Evolutionary conservation across 2,329 filamentous ascomycete species (phyloP), one percentile per base, ranked within the genome.

Genomic region (Escovopsis sp.): DNA sequence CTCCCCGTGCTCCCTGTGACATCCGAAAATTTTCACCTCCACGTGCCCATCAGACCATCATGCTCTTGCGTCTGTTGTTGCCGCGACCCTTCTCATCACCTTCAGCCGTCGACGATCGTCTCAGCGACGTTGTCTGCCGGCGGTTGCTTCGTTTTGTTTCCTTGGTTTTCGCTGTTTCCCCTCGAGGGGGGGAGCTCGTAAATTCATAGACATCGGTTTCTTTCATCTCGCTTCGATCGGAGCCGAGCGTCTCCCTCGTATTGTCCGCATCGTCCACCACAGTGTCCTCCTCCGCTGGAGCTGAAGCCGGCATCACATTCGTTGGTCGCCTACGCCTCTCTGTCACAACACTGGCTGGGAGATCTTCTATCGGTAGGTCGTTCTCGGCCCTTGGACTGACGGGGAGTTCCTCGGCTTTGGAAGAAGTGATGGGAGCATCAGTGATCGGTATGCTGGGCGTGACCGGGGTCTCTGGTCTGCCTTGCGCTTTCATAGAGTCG

Each of bases 171-270:
- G 59, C 58, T 45, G 56, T 55, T 23, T 57, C 59, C 40, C 40
- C 45, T 47, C 58, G 55, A 1, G 69, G 68, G 5, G 72, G 71
- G 3, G 67, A 66, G 44, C 60, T 63, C 6, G 62, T 62, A 48
- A 77, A 75, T 43, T 77, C 72, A 48, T 77, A 77, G 6, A 75
- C 61, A 49, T 77, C 73, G 10, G 56, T 49, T 41, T 61, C 60
- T 40, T 51, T 53, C 9, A 50, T 37, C 15, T 50, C 48, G 23
- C 53, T 54, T 6, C 48, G 48, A 36, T 53, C 46, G 39, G 51
- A 37, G 32, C 23, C 43, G 39, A 49, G 30, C 33, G 46, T 33
- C 12, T 49, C 50, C 37, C 43, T 52, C 12, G 23, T 38, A 9
- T 42, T 46, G 11, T 37, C 39, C 3, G 34, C 37, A 0, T 19